These are phyloP conservation scores for Nannizzia gypsea DNA, from an alignment of 2,329 filamentous ascomycete species.

Conservation along the genomic window DNA sequence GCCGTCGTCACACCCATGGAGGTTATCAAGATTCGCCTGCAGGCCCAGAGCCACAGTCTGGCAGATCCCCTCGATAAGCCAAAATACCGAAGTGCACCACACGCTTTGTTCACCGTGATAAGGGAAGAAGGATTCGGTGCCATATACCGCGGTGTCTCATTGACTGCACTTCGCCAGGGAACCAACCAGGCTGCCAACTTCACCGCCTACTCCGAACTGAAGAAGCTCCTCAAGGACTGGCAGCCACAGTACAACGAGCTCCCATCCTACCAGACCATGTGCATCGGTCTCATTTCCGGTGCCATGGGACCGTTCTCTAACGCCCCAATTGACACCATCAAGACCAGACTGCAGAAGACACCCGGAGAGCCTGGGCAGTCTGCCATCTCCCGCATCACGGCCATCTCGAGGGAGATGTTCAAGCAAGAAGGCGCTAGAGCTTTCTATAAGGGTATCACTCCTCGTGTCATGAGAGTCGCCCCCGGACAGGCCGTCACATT, in stretches of 20 bases:
- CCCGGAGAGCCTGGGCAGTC: conserved; percentile 70
- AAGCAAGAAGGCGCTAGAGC: conserved; percentile 87
- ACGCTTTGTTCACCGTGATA: conserved; percentile 72
- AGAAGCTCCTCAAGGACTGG: conserved; percentile 58
- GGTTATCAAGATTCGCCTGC: conserved; percentile 95
- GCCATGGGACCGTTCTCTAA: conserved; percentile 95
- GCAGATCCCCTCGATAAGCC: conserved; percentile 90
- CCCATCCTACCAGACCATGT: conserved; percentile 77
- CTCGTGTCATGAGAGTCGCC: conserved; percentile 91
- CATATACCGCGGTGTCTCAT: conserved; percentile 81
- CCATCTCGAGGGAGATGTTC: conserved; percentile 75
- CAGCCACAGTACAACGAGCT: conserved; percentile 63
- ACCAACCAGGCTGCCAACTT: conserved; percentile 98
- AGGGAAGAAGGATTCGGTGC: conserved; percentile 81
- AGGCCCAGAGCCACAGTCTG: conserved; percentile 97
- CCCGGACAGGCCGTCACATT: conserved; percentile 79
- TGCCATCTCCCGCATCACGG: conserved; percentile 63
- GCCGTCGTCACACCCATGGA: conserved; percentile 97
- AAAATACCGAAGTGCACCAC: conserved; percentile 91
- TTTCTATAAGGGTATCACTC: conserved; percentile 99
- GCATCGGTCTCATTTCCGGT: conserved; percentile 82
- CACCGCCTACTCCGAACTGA: conserved; percentile 92
- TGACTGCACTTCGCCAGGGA: conserved; percentile 88
- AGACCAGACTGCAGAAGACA: conserved; percentile 87
- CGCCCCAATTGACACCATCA: conserved; percentile 97